phyloP scores from a whole-genome alignment of 768 basidiomycete species.

The Candolleomyces efflorescens region DNA sequence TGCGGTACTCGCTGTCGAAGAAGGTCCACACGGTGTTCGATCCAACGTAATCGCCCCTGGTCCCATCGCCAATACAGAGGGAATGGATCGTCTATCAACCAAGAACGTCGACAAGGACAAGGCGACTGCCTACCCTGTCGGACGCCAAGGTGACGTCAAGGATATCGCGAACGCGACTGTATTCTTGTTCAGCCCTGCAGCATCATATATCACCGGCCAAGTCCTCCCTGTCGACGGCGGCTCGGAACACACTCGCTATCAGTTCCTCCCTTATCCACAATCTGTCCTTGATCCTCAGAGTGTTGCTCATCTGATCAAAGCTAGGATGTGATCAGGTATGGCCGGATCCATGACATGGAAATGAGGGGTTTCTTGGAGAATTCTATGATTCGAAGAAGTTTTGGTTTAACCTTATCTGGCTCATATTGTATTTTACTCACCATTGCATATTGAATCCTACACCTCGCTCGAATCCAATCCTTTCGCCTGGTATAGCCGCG shows the following conservation, averaged over 20 bases:
- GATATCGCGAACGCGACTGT: constrained; percentile 71
- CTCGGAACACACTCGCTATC: constrained; percentile 45
- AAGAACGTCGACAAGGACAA: constrained; percentile 20
- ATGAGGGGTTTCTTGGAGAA: too few species aligned
- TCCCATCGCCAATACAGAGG: constrained; percentile 77
- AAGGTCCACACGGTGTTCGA: constrained; percentile 91
- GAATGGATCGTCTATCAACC: constrained; percentile 52
- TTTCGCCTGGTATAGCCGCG: too few species aligned
- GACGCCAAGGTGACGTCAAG: constrained; percentile 51
- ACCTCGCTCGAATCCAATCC: too few species aligned
- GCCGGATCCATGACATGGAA: too few species aligned
- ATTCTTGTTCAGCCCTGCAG: constrained; percentile 82
- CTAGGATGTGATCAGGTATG: constrained; percentile 30
- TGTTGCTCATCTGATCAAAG: constrained; percentile 46
- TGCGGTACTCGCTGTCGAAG: constrained; percentile 84
- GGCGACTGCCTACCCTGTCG: constrained; percentile 25
- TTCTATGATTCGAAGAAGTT: too few species aligned
- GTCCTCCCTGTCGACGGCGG: constrained; percentile 72
- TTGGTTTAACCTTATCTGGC: too few species aligned
- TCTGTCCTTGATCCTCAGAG: constrained; percentile 57
- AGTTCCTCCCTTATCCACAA: constrained; percentile 57
- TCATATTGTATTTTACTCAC: too few species aligned
- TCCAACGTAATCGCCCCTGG: constrained; percentile 86
- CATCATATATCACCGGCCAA: constrained; percentile 72
- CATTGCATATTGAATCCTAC: too few species aligned